A percentile compares a stretch with the other conserved stretches of the same genome.
Evolutionary conservation across 140 eudicot species (phyloP).

Genomic region (Stevia rebaudiana): DNA sequence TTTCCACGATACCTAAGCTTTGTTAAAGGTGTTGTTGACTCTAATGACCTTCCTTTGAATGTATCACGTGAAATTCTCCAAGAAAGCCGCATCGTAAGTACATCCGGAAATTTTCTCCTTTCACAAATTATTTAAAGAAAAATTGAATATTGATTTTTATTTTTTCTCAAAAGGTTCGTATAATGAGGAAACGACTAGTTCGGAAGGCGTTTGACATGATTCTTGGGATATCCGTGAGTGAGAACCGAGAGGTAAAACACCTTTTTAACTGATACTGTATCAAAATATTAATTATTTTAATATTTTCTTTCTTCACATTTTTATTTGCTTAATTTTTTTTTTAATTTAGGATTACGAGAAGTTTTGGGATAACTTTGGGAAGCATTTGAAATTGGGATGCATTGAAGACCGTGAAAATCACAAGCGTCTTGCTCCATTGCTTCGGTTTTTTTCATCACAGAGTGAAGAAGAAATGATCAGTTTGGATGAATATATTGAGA

Average conservation of each 20-base stretch:
- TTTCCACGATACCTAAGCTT: slow-evolving; percentile 90
- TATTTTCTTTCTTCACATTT: not conserved
- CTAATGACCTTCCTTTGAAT: slow-evolving; percentile 85
- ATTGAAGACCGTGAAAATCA: slow-evolving; percentile 92
- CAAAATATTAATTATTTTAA: not conserved
- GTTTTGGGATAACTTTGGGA: slow-evolving; percentile 94
- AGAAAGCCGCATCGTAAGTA: slow-evolving; percentile 93
- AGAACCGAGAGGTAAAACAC: slow-evolving; percentile 60
- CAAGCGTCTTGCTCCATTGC: slow-evolving; percentile 82
- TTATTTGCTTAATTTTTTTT: not conserved
- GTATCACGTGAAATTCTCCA: slow-evolving; percentile 95
- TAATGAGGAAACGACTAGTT: slow-evolving; percentile 85
- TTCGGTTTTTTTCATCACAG: slow-evolving; percentile 82
- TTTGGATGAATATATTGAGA: slow-evolving; percentile 82
- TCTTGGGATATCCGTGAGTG: slow-evolving; percentile 75
- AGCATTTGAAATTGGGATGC: slow-evolving; percentile 81
- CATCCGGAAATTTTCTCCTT: not conserved
- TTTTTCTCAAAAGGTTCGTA: slow-evolving; percentile 51
- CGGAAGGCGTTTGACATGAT: slow-evolving; percentile 93
- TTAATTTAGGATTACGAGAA: slow-evolving; percentile 65
- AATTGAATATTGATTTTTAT: not conserved
- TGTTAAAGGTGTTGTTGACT: slow-evolving; percentile 93
- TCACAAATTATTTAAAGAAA: not conserved
- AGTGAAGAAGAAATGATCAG: slow-evolving; percentile 76
- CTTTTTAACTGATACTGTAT: not conserved